Base-by-base conservation (phyloP, 805 yeast genomes). In the Candida maesae region DNA sequence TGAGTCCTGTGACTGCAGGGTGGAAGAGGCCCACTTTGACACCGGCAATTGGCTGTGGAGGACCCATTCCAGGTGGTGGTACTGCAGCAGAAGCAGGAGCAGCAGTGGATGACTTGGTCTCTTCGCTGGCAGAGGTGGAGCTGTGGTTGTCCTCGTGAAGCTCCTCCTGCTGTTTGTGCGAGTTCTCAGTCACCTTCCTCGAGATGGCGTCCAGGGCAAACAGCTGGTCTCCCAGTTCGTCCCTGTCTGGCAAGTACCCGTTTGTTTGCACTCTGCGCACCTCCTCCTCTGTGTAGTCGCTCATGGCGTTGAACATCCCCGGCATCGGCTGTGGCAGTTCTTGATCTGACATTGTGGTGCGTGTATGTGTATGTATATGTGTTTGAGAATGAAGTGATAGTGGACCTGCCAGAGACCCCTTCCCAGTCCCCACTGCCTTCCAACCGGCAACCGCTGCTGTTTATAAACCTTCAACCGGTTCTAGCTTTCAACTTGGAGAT, bases 21-120 rank as follows among this genome's bases (percentile, higher is more conserved):
- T 47, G 37, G 20, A 44, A 35, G 17, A 52, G 17, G 1, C 47
- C 47, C 20, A 53, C 58, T 36, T 52, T 53, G 33, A 33, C 15
- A 3, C 40, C 40, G 1, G 46, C 43, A 11, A 35, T 38, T 18
- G 40, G 42, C 14, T 18, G 25, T 8, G 28, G 28, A 25, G 28
- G 28, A 10, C 28, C 28, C 28, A 25, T 25, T 25, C 24, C 24
- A 21, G 24, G 24, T 8, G 24, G 24, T 8, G 24, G 24, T 7
- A 7, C 31, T 16, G 26, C 24, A 8, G 17, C 23, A 8, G 28
- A 12, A 27, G n/a, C 8, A 17, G 6, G 6, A 14, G 16, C 15
- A 23, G 17, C 8, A 12, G 17, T 17, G n/a, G 15, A 17, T 4
- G 29, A 5, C 30, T 16, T 34, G 6, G 21, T 13, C 23, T 24